Evolutionary conservation across 345 rosid genomes (phyloP).

Genomic region (Murraya koenigii): DNA sequence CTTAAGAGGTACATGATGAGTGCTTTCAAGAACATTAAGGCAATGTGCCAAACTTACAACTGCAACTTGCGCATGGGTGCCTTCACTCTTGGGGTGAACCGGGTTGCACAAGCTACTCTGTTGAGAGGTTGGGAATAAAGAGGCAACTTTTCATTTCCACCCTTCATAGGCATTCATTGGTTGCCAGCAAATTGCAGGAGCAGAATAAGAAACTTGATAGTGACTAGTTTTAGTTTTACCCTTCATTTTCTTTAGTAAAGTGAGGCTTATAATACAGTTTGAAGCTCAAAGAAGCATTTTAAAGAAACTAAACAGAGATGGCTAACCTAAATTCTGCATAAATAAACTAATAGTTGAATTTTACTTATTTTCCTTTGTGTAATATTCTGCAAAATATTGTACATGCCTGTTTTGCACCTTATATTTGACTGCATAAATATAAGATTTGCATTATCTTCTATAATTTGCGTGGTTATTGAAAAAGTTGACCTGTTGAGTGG

Average conservation of each 20-base stretch:
- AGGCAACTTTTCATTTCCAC: neutral
- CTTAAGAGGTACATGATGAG: slow-evolving; percentile 40
- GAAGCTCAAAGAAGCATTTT: neutral
- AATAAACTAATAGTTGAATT: neutral
- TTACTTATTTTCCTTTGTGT: neutral
- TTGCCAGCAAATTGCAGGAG: neutral
- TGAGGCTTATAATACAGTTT: neutral
- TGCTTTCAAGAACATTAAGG: slow-evolving; percentile 37
- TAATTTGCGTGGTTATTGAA: neutral
- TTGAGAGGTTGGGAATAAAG: slow-evolving; percentile 49
- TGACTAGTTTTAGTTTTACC: neutral
- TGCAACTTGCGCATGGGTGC: slow-evolving; percentile 54
- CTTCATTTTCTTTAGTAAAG: neutral
- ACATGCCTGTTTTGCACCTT: neutral
- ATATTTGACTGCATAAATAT: neutral
- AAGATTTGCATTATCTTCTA: neutral
- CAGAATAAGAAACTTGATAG: neutral
- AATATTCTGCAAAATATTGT: neutral
- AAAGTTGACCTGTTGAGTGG: too few relatives aligned
- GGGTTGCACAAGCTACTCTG: slow-evolving; percentile 42
- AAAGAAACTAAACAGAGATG: neutral
- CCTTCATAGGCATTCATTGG: neutral
- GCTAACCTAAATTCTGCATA: neutral
- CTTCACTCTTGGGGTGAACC: slow-evolving; percentile 41
- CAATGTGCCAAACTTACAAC: slow-evolving; percentile 38